Percentiles rank a stretch among this genome's conserved stretches.
These are phyloP conservation scores for Alternaria arborescens DNA, from an alignment of 2,329 filamentous ascomycete genomes.

Conservation along the genomic window DNA sequence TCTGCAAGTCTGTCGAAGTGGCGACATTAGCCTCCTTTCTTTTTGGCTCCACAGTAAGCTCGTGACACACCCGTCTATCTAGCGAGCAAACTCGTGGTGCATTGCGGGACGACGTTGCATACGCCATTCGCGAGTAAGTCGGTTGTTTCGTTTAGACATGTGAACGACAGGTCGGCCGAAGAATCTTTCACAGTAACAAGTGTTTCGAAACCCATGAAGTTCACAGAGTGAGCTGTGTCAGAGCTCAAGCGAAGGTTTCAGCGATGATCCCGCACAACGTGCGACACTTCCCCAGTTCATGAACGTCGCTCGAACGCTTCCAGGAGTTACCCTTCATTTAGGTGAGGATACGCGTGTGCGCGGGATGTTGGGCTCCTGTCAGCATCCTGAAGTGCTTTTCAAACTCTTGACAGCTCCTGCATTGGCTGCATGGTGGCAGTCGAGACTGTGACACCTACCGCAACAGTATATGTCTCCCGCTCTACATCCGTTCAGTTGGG, in stretches of 20 bases:
- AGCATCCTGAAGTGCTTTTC: constrained; percentile 23
- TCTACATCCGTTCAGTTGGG: constrained; percentile 4
- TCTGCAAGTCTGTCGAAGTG: constrained; percentile 35
- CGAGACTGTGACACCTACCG: constrained; percentile 25
- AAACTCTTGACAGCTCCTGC: constrained; percentile 20
- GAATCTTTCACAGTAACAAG: constrained; percentile 3
- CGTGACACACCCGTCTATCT: constrained; percentile 8
- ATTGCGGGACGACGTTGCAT: constrained; percentile 8
- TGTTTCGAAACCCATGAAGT: constrained; percentile 24
- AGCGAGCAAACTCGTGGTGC: constrained; percentile 10
- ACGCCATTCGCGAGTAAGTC: constrained; percentile 2
- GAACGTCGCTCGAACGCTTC: constrained; percentile 14
- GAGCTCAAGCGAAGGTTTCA: constrained; percentile 25
- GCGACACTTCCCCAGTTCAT: constrained; percentile 16
- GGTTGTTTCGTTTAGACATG: constrained; percentile 16
- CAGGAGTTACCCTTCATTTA: constrained; percentile 13
- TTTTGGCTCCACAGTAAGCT: constrained; percentile 16
- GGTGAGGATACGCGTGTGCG: constrained; percentile 1
- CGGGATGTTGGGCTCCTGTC: constrained; percentile 15
- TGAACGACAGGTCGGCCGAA: constrained; percentile 1
- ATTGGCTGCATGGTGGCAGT: constrained; percentile 14
- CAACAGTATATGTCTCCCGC: constrained; percentile 2
- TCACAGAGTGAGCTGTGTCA: constrained; percentile 20
- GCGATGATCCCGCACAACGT: constrained; percentile 12
- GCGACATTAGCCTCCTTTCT: constrained; percentile 34